A percentile compares a stretch with the other conserved stretches of the same genome.
Conservation (phyloP, 2,329 filamentous ascomycete species). For the Fusarium domesticum region DNA sequence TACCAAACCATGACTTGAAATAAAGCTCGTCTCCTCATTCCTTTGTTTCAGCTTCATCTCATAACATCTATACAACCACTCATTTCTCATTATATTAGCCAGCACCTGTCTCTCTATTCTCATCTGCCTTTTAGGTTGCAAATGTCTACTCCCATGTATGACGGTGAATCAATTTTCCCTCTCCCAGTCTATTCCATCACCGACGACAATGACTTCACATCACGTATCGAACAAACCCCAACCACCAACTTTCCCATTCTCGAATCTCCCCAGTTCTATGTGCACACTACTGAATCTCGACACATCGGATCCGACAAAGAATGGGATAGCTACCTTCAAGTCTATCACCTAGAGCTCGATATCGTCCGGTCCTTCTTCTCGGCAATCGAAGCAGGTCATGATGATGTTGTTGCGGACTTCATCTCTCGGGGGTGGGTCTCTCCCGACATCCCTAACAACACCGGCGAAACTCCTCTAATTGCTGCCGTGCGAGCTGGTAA, state of each 20-base stretch:
- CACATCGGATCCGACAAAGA: background rate
- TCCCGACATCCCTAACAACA: conserved; percentile 33
- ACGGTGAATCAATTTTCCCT: background rate
- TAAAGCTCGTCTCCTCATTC: background rate
- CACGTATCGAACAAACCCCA: conserved; percentile 19
- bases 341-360: conserved; percentile 17
- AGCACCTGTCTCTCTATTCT: background rate
- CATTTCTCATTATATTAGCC: background rate
- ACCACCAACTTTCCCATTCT: conserved; percentile 23
- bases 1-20: background rate
- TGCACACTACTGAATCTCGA: background rate
- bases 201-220: conserved; percentile 18
- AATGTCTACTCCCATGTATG: no score
- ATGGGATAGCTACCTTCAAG: conserved; percentile 5
- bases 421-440: conserved; percentile 37
- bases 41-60: background rate
- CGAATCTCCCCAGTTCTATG: conserved; percentile 1
- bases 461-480: conserved; percentile 36
- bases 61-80: background rate
- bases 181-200: conserved; percentile 19
- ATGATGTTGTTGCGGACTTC: conserved; percentile 31
- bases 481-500: conserved; percentile 33
- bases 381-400: conserved; percentile 27
- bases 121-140: no score
- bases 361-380: conserved; percentile 33